These are phyloP conservation scores for Peronosclerospora sorghi DNA, from an alignment of 352 stramenopile species.

Conservation along the genomic window DNA sequence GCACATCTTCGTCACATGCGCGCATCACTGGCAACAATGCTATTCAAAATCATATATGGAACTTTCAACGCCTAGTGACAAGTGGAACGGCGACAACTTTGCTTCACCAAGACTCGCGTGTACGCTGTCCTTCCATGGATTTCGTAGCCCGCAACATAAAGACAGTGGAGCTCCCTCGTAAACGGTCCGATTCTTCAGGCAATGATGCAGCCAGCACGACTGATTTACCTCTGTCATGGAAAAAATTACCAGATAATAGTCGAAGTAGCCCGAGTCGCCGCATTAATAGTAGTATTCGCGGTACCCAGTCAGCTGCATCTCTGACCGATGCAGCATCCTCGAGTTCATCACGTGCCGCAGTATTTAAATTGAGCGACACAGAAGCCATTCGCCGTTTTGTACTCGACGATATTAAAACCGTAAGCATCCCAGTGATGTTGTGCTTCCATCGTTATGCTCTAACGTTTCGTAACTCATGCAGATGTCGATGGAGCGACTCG, in stretches of 20 bases:
- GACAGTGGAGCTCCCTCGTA: constrained; percentile 24
- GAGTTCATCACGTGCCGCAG: constrained; percentile 3
- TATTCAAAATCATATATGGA: constrained; percentile 6
- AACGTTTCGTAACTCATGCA: constrained; percentile 1
- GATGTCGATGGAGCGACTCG: neutral
- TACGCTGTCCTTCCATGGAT: constrained; percentile 23
- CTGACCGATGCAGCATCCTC: constrained; percentile 1
- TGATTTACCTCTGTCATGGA: constrained; percentile 23
- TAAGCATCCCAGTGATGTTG: constrained; percentile 8
- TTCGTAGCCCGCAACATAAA: constrained; percentile 32
- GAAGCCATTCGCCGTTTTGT: constrained; percentile 55
- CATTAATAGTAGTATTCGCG: constrained; percentile 18
- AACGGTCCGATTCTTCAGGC: constrained; percentile 20
- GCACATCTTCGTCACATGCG: constrained; percentile 26
- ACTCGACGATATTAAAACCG: constrained; percentile 55
- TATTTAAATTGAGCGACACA: constrained; percentile 47
- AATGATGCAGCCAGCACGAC: constrained; percentile 11
- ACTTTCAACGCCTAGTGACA: constrained; percentile 14
- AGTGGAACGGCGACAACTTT: constrained; percentile 1
- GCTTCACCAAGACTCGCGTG: constrained; percentile 13
- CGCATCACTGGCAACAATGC: constrained; percentile 17
- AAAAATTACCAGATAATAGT: constrained; percentile 21
- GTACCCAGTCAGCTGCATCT: constrained; percentile 10
- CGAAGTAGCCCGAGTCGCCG: constrained; percentile 11
- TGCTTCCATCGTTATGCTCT: neutral